These are phyloP conservation scores for Fusarium paranaense DNA, from an alignment of 2,329 filamentous ascomycete species.

Conservation along the genomic window DNA sequence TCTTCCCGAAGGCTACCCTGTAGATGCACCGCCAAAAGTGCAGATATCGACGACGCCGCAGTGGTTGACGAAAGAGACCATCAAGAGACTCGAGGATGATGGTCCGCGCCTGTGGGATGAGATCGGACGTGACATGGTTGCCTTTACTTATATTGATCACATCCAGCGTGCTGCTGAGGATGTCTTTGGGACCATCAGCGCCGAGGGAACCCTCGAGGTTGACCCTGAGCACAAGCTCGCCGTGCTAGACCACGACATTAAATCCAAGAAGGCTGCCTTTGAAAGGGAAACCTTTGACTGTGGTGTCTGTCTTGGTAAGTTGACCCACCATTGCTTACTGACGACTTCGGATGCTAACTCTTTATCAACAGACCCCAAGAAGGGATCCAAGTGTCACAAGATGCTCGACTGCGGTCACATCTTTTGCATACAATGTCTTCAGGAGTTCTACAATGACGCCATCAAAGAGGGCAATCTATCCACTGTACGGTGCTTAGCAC, in stretches of 20 bases:
- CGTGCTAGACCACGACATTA: conserved; percentile 82
- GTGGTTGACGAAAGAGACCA: conserved; percentile 65
- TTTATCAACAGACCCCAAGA: conserved; percentile 78
- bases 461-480: conserved; percentile 87
- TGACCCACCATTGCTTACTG: background rate
- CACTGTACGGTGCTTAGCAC: conserved; percentile 82
- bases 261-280: conserved; percentile 79
- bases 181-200: conserved; percentile 68
- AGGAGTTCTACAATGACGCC: conserved; percentile 89
- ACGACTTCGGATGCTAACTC: background rate
- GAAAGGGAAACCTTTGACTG: conserved; percentile 89
- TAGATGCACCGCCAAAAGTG: conserved; percentile 61
- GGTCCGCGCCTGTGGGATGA: conserved; percentile 71
- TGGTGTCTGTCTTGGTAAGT: conserved; percentile 79
- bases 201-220: conserved; percentile 62
- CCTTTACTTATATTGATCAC: conserved; percentile 74
- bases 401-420: conserved; percentile 89
- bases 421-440: conserved; percentile 88
- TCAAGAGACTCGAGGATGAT: conserved; percentile 64
- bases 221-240: conserved; percentile 72
- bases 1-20: conserved; percentile 70
- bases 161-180: conserved; percentile 69
- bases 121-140: conserved; percentile 67
- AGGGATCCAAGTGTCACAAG: conserved; percentile 82
- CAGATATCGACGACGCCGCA: conserved; percentile 64